phyloP scores from a whole-genome alignment of 768 basidiomycete genomes.

The Mycena sanguinolenta region DNA sequence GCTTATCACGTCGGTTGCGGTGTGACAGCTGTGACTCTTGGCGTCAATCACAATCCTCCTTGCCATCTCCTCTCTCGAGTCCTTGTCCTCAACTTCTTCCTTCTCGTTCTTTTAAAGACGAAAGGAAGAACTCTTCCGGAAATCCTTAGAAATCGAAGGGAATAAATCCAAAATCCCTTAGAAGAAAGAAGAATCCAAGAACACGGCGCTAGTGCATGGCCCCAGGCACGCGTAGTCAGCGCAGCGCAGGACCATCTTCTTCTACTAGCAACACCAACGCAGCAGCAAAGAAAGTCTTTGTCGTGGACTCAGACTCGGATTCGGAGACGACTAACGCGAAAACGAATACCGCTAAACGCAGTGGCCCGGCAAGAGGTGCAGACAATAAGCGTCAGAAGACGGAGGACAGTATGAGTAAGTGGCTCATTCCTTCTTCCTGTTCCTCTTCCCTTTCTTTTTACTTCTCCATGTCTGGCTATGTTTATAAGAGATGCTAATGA shows the following conservation, averaged over 20 bases:
- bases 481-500: neutral
- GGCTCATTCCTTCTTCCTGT: neutral
- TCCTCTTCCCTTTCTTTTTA: neutral
- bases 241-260: neutral
- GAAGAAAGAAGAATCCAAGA: no score
- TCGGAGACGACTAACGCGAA: neutral
- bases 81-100: no score
- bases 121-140: no score
- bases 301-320: slow-evolving; percentile 22
- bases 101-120: no score
- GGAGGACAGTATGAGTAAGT: slow-evolving; percentile 20
- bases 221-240: slow-evolving; percentile 24
- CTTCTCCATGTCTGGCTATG: neutral
- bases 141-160: no score
- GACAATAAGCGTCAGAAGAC: slow-evolving; percentile 28
- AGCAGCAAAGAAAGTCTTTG: neutral
- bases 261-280: neutral
- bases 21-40: neutral
- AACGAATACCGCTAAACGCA: neutral
- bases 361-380: neutral
- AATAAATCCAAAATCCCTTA: no score
- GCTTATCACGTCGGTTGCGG: neutral
- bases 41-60: neutral
- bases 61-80: neutral
- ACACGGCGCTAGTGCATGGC: slow-evolving; percentile 11